phyloP scores from a whole-genome alignment of 1,139 yeast species.

The Diutina ranongensis region DNA sequence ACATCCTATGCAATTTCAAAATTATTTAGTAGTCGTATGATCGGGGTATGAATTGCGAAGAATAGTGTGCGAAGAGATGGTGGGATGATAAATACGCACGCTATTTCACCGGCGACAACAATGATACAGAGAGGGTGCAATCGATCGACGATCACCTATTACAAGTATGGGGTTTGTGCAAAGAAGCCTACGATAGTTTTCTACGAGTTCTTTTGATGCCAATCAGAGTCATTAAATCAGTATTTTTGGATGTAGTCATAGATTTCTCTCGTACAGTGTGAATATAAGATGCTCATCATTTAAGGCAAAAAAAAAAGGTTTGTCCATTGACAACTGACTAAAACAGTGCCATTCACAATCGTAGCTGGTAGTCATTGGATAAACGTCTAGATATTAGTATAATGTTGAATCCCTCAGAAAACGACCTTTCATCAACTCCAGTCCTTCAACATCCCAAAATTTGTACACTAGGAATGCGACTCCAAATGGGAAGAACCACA shows the following conservation, averaged over 20 bases:
- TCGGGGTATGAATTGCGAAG: not conserved
- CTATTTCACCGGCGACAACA: too few species aligned
- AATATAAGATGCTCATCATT: conserved; percentile 45
- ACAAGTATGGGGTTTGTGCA: too few species aligned
- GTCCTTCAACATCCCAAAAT: conserved; percentile 40
- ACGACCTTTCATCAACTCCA: conserved; percentile 62
- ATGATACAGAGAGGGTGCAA: too few species aligned
- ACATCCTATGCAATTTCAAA: not conserved
- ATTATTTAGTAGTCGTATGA: not conserved
- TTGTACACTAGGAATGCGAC: conserved; percentile 60
- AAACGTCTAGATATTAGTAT: conserved; percentile 7
- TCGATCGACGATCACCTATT: too few species aligned
- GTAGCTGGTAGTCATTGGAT: conserved; percentile 8
- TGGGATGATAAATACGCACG: not conserved
- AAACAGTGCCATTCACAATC: not conserved
- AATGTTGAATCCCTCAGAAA: conserved; percentile 17
- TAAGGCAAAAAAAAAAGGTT: conserved; percentile 11
- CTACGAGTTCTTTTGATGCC: too few species aligned
- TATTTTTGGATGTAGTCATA: conserved; percentile 42
- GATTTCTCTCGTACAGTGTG: conserved; percentile 53
- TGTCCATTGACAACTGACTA: conserved; percentile 8
- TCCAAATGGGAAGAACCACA: conserved; percentile 42
- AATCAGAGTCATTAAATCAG: conserved; percentile 77
- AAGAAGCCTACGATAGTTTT: too few species aligned
- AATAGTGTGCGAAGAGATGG: not conserved